Base-by-base conservation (phyloP, 192 early-diverging fungal genomes). In the Coemansia sp. region DNA sequence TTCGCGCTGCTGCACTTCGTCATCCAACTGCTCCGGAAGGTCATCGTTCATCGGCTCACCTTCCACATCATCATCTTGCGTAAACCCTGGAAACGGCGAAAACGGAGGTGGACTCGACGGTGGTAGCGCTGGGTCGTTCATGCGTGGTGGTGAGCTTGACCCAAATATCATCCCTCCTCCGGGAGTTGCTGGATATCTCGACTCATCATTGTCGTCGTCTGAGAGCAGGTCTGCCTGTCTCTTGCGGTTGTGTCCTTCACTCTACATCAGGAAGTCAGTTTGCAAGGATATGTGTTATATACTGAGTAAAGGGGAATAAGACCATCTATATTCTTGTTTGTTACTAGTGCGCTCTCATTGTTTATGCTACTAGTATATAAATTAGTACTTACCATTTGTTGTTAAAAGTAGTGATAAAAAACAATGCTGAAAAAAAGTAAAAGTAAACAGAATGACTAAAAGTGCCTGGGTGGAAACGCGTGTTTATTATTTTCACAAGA, bases 81-180 rank as follows among this genome's bases (percentile, higher is more conserved):
- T 53, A 24, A 67, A 42, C n/a, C 67, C 64, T 8, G 63, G 63
- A 53, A 71, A 79, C n/a, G 71, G 76, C 36, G 71, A 70, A 54
- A 74, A 76, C 14, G 80, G 71, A 11, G 80, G 80, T 31, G 80
- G 80, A 24, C 67, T 70, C 8, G 80, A 82, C 6, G 80, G 80
- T 24, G 80, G 80, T 30, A 82, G 68, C 54, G 31, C 21, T 14
- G 67, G 50, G 54, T 70, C 54, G 32, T 36, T 52, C 56, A 57
- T 64, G 29, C 64, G 71, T 22, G 23, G 59, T 17, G 79, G 79
- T 20, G 79, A 72, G 58, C 79, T 82, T 2, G 78, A 75, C 19
- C 72, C 72, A 36, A 76, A 76, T 17, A 74, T 56, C 71, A 82
- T 67, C 17, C 79, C 79, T 5, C 79, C 79, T 11, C 79, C 79